Conservation (phyloP, 2,329 filamentous ascomycete species). For the Lojkania enalia region DNA sequence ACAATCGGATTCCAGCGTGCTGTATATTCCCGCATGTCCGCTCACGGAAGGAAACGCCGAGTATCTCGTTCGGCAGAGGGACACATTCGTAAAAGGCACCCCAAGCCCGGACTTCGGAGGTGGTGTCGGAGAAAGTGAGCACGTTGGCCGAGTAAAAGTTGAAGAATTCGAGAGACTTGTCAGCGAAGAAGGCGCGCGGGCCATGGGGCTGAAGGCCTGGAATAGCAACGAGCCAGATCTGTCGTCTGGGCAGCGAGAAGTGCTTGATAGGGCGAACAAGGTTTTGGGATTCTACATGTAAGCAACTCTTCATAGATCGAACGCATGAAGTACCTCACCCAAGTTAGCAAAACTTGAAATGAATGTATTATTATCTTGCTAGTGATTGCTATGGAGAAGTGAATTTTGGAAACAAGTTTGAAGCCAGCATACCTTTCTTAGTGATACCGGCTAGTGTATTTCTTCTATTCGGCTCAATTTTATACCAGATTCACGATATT, state of each 20-base stretch:
- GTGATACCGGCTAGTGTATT: too few species aligned
- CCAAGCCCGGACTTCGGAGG: slow-evolving; percentile 55
- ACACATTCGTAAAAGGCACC: slow-evolving; percentile 67
- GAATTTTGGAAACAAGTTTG: too few species aligned
- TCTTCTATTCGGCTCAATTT: too few species aligned
- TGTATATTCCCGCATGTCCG: slow-evolving; percentile 89
- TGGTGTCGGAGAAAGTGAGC: slow-evolving; percentile 65
- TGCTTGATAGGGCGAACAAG: slow-evolving; percentile 58
- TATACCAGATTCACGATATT: too few species aligned
- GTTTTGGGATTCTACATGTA: slow-evolving; percentile 52
- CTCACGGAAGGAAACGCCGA: slow-evolving; percentile 73
- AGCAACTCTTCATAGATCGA: too few species aligned
- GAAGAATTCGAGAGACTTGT: slow-evolving; percentile 47
- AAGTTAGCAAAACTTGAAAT: too few species aligned
- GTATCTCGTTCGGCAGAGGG: slow-evolving; percentile 71
- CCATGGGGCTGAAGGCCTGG: slow-evolving; percentile 58
- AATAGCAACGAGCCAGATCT: slow-evolving; percentile 55
- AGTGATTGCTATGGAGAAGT: too few species aligned
- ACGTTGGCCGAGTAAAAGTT: slow-evolving; percentile 47
- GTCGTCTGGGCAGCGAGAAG: slow-evolving; percentile 55
- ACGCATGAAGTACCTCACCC: too few species aligned
- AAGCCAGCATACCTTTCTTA: too few species aligned
- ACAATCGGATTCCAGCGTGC: slow-evolving; percentile 72
- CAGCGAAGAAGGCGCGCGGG: slow-evolving; percentile 54
- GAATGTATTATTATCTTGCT: too few species aligned